Evolutionary conservation across 2,329 filamentous ascomycete genomes (phyloP).

Genomic region (Sarocladium oryzae): DNA sequence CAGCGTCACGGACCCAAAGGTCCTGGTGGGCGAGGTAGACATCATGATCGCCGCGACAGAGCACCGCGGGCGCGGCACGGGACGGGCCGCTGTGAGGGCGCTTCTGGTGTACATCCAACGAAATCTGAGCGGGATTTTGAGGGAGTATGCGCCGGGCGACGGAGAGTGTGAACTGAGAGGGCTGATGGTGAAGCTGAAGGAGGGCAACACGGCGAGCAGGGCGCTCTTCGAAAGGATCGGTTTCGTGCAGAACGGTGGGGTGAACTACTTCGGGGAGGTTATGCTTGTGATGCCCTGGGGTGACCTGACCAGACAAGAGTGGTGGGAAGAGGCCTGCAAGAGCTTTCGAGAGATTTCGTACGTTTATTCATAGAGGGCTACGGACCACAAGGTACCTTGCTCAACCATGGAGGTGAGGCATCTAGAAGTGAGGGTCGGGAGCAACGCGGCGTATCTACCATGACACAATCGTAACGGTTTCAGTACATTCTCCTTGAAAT

Average conservation of each 20-base stretch:
- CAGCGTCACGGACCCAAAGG: constrained; percentile 17
- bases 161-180: constrained; percentile 14
- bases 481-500: too few relatives aligned
- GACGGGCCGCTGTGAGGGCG: constrained; percentile 55
- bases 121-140: constrained; percentile 47
- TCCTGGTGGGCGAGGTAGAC: constrained; percentile 65
- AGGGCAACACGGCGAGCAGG: constrained; percentile 45
- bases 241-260: constrained; percentile 42
- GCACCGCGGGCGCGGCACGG: constrained; percentile 57
- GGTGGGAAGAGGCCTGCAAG: constrained; percentile 16
- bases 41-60: constrained; percentile 69
- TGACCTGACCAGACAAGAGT: constrained; percentile 16
- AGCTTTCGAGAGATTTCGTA: constrained; percentile 11
- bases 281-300: constrained; percentile 37
- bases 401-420: neutral
- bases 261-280: constrained; percentile 57
- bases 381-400: too few relatives aligned
- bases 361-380: neutral
- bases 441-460: too few relatives aligned
- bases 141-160: constrained; percentile 29
- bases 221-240: constrained; percentile 45
- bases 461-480: too few relatives aligned
- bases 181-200: constrained; percentile 54
- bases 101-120: constrained; percentile 63
- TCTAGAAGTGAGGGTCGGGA: neutral